Evolutionary conservation across 2,329 filamentous ascomycete genomes (phyloP), one percentile per base, ranked within the genome.

Genomic region (Septoria petroselini): DNA sequence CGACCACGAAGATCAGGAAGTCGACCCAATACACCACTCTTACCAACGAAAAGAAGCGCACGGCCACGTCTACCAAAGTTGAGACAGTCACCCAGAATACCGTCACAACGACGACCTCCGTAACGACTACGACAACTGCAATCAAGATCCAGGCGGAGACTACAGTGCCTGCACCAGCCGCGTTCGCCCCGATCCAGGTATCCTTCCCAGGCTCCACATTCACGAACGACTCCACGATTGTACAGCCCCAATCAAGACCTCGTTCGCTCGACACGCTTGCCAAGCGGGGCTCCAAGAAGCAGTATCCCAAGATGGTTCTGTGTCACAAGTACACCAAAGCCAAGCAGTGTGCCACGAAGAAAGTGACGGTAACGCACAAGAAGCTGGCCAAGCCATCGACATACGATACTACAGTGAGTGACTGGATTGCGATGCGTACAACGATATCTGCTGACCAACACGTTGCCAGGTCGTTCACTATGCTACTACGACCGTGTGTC

Each of bases 331-430:
- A 39, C 17, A 39, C 35, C 21, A 14, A 6, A 4, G 21, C 15
- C 35, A 39, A 23, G 35, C 35, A 39, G 15, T 39, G 35, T n/a
- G 35, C n/a, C 15, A 21, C 21, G 15, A 39, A 39, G 35, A 14
- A 39, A 7, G 21, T 9, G 12, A 39, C 18, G 15, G 35, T 39
- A 7, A 39, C 35, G 7, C 18, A 39, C 15, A 39, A 7, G 15
- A 39, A 39, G 35, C 35, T 19, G 35, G 35, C 35, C n/a, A n/a
- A n/a, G n/a, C n/a, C n/a, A n/a, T n/a, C n/a, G n/a, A n/a, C n/a
- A n/a, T n/a, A n/a, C n/a, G n/a, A n/a, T n/a, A n/a, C n/a, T n/a
- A n/a, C n/a, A n/a, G n/a, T n/a, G n/a, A n/a, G n/a, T n/a, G n/a
- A n/a, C n/a, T n/a, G n/a, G n/a, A n/a, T n/a, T n/a, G n/a, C n/a